Evolutionary conservation across 768 basidiomycete species (phyloP).

Genomic region (Phanerochaete carnosa): DNA sequence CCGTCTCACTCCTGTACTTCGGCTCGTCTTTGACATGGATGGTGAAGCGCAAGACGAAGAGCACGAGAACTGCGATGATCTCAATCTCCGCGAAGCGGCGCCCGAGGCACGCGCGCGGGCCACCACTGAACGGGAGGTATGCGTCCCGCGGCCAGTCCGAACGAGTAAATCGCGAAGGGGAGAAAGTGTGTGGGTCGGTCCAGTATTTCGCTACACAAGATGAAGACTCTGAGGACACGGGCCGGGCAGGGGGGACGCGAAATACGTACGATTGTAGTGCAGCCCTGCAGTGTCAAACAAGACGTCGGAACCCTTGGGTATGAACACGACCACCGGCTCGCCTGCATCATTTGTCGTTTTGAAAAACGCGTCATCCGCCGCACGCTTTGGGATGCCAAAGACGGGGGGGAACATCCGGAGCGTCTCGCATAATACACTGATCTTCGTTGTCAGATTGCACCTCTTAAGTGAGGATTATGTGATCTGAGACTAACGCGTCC

Average conservation of each 20-base stretch:
- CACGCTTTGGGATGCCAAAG: slow-evolving; percentile 14
- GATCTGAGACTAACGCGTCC: slow-evolving; percentile 20
- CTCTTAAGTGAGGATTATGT: neutral
- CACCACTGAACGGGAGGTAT: slow-evolving; percentile 49
- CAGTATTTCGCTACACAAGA: slow-evolving; percentile 32
- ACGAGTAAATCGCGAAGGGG: slow-evolving; percentile 44
- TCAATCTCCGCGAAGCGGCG: slow-evolving; percentile 46
- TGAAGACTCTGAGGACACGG: neutral
- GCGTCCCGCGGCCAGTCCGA: slow-evolving; percentile 51
- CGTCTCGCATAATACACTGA: slow-evolving; percentile 30
- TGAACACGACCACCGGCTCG: slow-evolving; percentile 17
- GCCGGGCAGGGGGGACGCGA: slow-evolving; percentile 22
- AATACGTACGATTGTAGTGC: slow-evolving; percentile 30
- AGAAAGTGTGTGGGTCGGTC: slow-evolving; percentile 34
- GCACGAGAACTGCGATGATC: slow-evolving; percentile 44
- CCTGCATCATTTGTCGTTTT: slow-evolving; percentile 18
- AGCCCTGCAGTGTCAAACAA: slow-evolving; percentile 18
- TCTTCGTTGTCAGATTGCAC: neutral
- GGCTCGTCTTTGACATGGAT: slow-evolving; percentile 31
- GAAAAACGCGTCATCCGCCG: slow-evolving; percentile 22
- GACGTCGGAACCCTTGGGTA: slow-evolving; percentile 22
- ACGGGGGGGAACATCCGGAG: slow-evolving; percentile 29
- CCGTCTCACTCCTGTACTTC: slow-evolving; percentile 39
- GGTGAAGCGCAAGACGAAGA: slow-evolving; percentile 40
- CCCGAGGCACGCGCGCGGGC: slow-evolving; percentile 37